These are phyloP conservation scores for Endoconidiophora laricicola DNA, from an alignment of 2,329 filamentous ascomycete genomes.

Conservation along the genomic window DNA sequence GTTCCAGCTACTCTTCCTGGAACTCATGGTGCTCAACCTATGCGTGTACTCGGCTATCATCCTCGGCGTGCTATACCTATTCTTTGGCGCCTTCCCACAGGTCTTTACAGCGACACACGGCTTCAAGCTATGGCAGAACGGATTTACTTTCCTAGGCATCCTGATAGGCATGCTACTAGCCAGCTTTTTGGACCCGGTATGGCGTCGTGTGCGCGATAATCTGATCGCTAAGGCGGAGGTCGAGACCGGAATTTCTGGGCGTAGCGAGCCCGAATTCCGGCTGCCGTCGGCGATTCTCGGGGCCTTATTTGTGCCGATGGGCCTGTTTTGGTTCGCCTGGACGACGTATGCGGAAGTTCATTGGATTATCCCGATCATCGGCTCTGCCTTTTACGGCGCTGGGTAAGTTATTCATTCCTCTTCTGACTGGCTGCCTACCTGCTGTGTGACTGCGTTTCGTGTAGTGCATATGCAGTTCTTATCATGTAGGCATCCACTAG, in stretches of 20 bases:
- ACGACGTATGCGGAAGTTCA: slow-evolving; percentile 58
- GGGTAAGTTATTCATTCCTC: slow-evolving; percentile 35
- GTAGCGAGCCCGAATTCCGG: slow-evolving; percentile 72
- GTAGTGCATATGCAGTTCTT: neutral
- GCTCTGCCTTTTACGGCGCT: slow-evolving; percentile 51
- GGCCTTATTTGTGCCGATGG: slow-evolving; percentile 60
- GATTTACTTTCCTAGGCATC: slow-evolving; percentile 61
- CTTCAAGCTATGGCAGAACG: slow-evolving; percentile 64
- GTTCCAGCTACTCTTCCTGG: slow-evolving; percentile 61
- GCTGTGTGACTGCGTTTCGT: too few species aligned
- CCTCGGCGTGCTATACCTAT: slow-evolving; percentile 77
- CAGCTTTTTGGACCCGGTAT: slow-evolving; percentile 48
- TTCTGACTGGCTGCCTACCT: neutral
- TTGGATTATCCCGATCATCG: slow-evolving; percentile 63
- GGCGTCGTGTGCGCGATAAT: slow-evolving; percentile 40
- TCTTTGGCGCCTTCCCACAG: slow-evolving; percentile 75
- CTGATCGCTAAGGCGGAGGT: slow-evolving; percentile 38
- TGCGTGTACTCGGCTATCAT: slow-evolving; percentile 71
- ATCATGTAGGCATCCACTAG: neutral
- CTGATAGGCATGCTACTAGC: slow-evolving; percentile 50
- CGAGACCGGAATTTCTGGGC: slow-evolving; percentile 31
- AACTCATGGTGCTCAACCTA: slow-evolving; percentile 73
- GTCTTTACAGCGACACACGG: slow-evolving; percentile 60
- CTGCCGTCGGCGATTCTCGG: slow-evolving; percentile 61
- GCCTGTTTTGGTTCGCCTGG: slow-evolving; percentile 82